These are phyloP conservation scores for Platanus orientalis DNA, from an alignment of 164 flowering plant species.

Conservation along the genomic window DNA sequence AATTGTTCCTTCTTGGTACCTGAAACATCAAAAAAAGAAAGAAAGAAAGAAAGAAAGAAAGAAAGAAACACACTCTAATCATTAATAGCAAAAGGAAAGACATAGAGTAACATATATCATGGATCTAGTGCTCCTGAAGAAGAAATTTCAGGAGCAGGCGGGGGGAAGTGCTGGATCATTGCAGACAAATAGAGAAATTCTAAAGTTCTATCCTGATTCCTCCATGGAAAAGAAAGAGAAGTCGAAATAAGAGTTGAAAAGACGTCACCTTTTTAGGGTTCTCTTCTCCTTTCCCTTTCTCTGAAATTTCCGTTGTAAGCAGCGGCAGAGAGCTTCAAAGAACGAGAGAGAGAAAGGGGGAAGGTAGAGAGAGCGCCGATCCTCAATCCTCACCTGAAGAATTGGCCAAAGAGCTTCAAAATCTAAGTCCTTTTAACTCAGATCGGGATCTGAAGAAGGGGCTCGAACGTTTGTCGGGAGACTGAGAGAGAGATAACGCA, in stretches of 20 bases:
- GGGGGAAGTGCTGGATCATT: not conserved
- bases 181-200: not conserved
- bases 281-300: not conserved
- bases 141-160: not conserved
- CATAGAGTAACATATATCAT: not conserved
- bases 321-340: slow-evolving; percentile 1
- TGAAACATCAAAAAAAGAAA: no score
- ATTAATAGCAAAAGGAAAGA: not conserved
- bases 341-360: not conserved
- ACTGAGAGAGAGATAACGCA: no score
- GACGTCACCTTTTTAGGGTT: slow-evolving; percentile 4
- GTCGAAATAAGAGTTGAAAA: not conserved
- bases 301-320: slow-evolving; percentile 8
- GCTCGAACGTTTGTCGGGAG: no score
- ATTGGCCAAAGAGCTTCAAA: no score
- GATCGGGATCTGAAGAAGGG: no score
- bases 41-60: not conserved
- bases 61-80: not conserved
- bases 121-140: slow-evolving; percentile 1
- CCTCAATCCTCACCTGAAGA: no score
- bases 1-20: no score
- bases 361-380: no score
- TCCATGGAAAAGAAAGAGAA: not conserved
- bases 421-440: no score
- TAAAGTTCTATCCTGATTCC: not conserved